Evolutionary conservation across 2,329 filamentous ascomycete species (phyloP).

Genomic region (Cladosporium sp.): DNA sequence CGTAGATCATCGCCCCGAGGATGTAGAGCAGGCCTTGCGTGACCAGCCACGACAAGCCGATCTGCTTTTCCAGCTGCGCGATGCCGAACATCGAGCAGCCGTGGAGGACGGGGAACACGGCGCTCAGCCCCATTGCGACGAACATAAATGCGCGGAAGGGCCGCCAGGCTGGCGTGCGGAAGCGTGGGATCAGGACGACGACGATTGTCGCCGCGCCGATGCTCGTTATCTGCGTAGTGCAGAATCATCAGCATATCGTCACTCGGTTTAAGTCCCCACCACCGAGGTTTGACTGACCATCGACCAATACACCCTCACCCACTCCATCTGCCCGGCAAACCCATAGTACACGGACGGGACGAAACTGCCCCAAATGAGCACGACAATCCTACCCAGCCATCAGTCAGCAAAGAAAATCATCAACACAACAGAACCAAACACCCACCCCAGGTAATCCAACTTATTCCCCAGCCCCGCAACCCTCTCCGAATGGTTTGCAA

Average conservation of each 20-base stretch:
- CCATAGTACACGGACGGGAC: slow-evolving; percentile 84
- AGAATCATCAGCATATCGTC: not conserved
- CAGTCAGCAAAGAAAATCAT: slow-evolving; percentile 55
- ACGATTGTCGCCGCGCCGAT: slow-evolving; percentile 70
- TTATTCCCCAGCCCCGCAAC: slow-evolving; percentile 85
- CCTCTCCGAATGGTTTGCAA: slow-evolving; percentile 73
- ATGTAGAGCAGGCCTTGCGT: slow-evolving; percentile 80
- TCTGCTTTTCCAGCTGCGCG: slow-evolving; percentile 59
- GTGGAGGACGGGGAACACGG: slow-evolving; percentile 76
- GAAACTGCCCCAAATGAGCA: slow-evolving; percentile 85
- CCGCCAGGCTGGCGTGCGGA: slow-evolving; percentile 76
- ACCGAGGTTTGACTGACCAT: slow-evolving; percentile 51
- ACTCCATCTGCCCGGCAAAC: slow-evolving; percentile 61
- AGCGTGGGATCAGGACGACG: slow-evolving; percentile 73
- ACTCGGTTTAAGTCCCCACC: not conserved
- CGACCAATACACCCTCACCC: slow-evolving; percentile 67
- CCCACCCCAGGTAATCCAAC: slow-evolving; percentile 90
- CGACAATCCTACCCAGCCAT: slow-evolving; percentile 56
- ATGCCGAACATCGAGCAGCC: slow-evolving; percentile 64
- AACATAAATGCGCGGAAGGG: slow-evolving; percentile 88
- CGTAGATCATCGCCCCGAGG: slow-evolving; percentile 77
- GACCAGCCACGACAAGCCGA: slow-evolving; percentile 75
- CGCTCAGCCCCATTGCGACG: slow-evolving; percentile 76
- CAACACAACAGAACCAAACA: slow-evolving; percentile 65
- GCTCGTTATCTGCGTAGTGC: slow-evolving; percentile 57